Percentiles rank a stretch among this genome's conserved stretches.
Conservation (phyloP, 2,329 filamentous ascomycete species). For the Rhexocercosporidium sp. region DNA sequence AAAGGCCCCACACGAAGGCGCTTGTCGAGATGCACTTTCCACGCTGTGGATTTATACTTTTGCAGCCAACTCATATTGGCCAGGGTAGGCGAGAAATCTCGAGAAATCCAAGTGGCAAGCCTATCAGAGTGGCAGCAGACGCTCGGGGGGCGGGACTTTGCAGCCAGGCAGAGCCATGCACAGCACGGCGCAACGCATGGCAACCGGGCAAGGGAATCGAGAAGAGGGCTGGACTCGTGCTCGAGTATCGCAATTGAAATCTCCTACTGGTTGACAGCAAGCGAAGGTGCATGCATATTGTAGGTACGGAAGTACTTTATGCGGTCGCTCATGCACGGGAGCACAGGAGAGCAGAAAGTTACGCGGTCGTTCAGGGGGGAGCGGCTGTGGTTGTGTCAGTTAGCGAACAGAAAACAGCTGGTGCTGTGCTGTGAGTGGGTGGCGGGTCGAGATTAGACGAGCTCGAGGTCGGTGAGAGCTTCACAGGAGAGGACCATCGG, state of each 20-base stretch:
- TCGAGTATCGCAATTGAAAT: neutral
- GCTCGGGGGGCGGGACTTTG: neutral
- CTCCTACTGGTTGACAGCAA: slow-evolving; percentile 22
- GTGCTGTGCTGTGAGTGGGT: slow-evolving; percentile 1
- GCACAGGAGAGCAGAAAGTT: neutral
- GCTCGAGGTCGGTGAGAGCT: neutral
- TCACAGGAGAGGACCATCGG: no score
- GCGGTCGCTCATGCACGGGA: slow-evolving; percentile 5
- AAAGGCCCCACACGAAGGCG: neutral
- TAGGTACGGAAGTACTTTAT: neutral
- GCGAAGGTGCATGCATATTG: slow-evolving; percentile 26
- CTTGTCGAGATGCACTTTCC: slow-evolving; percentile 4
- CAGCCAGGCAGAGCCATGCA: neutral
- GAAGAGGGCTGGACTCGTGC: no score
- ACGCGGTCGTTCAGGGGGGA: neutral
- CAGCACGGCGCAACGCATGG: neutral
- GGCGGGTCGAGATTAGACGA: slow-evolving; percentile 8
- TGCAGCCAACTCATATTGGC: neutral
- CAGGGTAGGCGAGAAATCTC: slow-evolving; percentile 1
- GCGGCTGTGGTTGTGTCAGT: slow-evolving; percentile 22
- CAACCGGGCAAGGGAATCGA: neutral
- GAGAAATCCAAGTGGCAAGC: neutral
- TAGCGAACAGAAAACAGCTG: slow-evolving; percentile 10
- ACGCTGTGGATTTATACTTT: neutral
- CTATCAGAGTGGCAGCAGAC: neutral